A percentile compares a stretch with the other conserved stretches of the same genome.
phyloP scores from a whole-genome alignment of 2,329 filamentous ascomycete species.

The Talaromyces marneffei region DNA sequence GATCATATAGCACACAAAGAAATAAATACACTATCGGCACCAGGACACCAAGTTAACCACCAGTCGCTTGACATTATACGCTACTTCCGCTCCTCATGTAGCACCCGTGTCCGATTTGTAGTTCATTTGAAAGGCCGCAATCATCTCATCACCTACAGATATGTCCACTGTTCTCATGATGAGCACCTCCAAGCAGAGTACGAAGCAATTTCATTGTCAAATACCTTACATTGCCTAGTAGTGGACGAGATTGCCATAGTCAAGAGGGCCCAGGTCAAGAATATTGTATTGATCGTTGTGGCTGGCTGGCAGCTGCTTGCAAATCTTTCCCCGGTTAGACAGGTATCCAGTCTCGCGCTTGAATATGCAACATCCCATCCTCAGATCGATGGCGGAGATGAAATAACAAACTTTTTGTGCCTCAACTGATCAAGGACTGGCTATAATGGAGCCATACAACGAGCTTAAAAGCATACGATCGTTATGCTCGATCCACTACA shows the following conservation, averaged over 20 bases:
- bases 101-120: not conserved
- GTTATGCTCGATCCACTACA: constrained; percentile 30
- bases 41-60: not conserved
- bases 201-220: not conserved
- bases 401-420: not conserved
- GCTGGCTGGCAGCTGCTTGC: not conserved
- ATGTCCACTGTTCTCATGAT: not conserved
- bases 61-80: not conserved
- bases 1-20: not conserved
- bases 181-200: constrained; percentile 1
- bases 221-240: not conserved
- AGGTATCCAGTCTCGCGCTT: not conserved
- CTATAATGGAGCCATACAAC: not conserved
- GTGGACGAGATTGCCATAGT: not conserved
- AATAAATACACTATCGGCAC: not conserved
- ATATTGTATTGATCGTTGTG: not conserved
- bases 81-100: constrained; percentile 3
- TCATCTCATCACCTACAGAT: not conserved
- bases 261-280: not conserved
- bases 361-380: not conserved
- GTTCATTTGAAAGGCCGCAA: not conserved
- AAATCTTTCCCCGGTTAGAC: not conserved
- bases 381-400: not conserved
- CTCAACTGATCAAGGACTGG: not conserved
- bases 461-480: constrained; percentile 55